Percentiles rank a stretch among this genome's conserved stretches.
Evolutionary conservation across 257 asterid species (phyloP).

Genomic region (Echium plantagineum): DNA sequence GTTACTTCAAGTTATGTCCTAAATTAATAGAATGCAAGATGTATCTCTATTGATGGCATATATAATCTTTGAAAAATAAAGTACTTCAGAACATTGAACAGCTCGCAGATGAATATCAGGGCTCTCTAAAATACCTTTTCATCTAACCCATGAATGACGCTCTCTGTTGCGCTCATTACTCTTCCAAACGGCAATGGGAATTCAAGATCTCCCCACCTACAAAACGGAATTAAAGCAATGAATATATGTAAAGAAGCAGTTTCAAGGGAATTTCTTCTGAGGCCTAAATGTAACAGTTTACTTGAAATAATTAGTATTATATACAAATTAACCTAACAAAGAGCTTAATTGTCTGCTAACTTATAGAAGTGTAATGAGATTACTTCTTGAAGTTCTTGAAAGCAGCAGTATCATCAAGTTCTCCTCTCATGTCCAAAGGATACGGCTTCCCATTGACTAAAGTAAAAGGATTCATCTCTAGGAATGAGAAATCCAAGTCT

Average conservation of each 20-base stretch:
- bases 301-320: neutral
- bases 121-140: conserved; percentile 47
- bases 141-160: conserved; percentile 79
- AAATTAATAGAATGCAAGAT: neutral
- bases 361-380: neutral
- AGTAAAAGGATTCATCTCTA: conserved; percentile 95
- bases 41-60: neutral
- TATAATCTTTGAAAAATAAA: neutral
- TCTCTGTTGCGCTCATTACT: conserved; percentile 78
- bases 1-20: neutral
- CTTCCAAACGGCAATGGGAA: conserved; percentile 96
- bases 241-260: neutral
- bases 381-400: conserved; percentile 96
- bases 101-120: neutral
- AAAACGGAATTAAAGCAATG: conserved; percentile 11
- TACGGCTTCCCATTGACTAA: conserved; percentile 86
- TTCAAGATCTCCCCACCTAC: conserved; percentile 85
- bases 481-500: conserved; percentile 94
- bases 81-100: neutral
- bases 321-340: neutral
- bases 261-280: neutral
- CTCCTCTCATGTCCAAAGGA: conserved; percentile 97
- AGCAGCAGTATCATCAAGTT: conserved; percentile 93
- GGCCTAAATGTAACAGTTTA: neutral
- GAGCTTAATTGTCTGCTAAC: conserved; percentile 1